Base-by-base conservation (phyloP, 169 alveolate genomes). In the Neospora caninum region DNA sequence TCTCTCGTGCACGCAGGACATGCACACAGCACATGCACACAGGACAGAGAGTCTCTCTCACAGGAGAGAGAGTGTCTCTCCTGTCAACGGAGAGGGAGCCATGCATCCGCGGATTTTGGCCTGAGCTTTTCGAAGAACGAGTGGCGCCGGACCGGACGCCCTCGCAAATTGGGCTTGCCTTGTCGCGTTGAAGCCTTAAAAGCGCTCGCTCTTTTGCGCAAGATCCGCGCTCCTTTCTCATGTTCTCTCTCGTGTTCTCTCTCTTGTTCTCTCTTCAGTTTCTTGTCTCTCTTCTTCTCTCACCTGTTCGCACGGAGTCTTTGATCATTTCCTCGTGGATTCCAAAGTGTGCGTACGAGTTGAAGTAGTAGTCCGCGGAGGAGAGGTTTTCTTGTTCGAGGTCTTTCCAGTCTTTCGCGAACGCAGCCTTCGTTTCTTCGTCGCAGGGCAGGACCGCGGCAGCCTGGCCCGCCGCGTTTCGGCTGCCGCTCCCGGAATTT, bases 251-350 rank as follows among this genome's bases (percentile, higher is more conserved):
- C 18, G 41, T 20, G 4, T 20, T 20, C 80, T 69, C 38, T 25
- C 34, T 4, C 80, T 6, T n/a, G 9, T 20, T n/a, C 38, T 69
- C 80, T 49, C 58, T 49, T 13, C 4, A 49, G 58, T 49, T 49
- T 13, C 22, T 13, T 13, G 58, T 18, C 16, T 58, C 25, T 53
- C 64, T 22, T 7, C 73, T 9, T 27, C 31, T 13, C 93, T n/a
- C 82, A 95, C 98, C 96, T 67, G 99, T 99, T 92, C 99, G 96
- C 45, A 97, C 98, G 49, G 97, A 96, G 95, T 99, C 99, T 96
- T 98, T 99, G 10, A 99, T 95, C 99, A 99, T 99, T 95, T 99
- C 99, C 97, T 99, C 99, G 96, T 98, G 99, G 86, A 98, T 98
- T 45, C 99, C 98, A 93, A 98, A 98, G 94, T 98, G 98, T 42